A percentile compares a stretch with the other conserved stretches of the same genome.
These are phyloP conservation scores for Aspergillus sclerotioniger DNA, from an alignment of 495 filamentous ascomycete genomes.

Conservation along the genomic window DNA sequence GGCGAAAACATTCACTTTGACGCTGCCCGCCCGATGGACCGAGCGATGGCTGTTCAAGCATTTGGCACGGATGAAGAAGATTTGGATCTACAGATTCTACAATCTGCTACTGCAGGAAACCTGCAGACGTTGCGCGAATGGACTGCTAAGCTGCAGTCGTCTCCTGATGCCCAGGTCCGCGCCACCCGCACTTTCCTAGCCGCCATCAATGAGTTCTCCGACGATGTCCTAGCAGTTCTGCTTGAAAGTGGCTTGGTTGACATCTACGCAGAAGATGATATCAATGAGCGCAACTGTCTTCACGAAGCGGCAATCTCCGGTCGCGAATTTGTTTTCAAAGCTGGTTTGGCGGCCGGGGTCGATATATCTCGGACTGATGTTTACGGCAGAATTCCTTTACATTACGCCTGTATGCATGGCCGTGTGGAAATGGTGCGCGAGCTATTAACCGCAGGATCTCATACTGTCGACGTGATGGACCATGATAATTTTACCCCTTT, in stretches of 20 bases:
- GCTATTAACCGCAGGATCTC: conserved; percentile 57
- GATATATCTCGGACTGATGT: conserved; percentile 81
- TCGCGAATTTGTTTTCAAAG: conserved; percentile 68
- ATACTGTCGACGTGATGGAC: conserved; percentile 80
- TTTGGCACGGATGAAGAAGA: conserved; percentile 78
- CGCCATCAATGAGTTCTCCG: conserved; percentile 80
- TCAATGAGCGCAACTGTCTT: conserved; percentile 93
- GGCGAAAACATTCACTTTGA: conserved; percentile 87
- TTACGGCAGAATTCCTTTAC: conserved; percentile 88
- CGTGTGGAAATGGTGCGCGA: conserved; percentile 77
- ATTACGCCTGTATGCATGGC: conserved; percentile 96
- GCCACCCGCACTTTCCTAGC: conserved; percentile 86
- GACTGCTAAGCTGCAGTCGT: conserved; percentile 52
- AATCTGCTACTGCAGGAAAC: conserved; percentile 79
- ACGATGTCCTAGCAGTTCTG: conserved; percentile 70
- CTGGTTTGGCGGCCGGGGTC: conserved; percentile 67
- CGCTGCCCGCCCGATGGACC: conserved; percentile 55
- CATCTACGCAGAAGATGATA: conserved; percentile 87
- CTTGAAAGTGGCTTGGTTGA: conserved; percentile 80
- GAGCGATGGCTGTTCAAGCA: conserved; percentile 60
- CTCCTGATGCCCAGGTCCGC: conserved; percentile 63
- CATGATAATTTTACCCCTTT: conserved; percentile 97
- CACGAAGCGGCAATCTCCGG: conserved; percentile 94
- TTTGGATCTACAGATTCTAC: conserved; percentile 81
- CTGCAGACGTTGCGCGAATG: conserved; percentile 59